Percentiles rank a stretch among this genome's conserved stretches.
Evolutionary conservation across 805 yeast species (phyloP).

Genomic region (Yarrowia hollandica): DNA sequence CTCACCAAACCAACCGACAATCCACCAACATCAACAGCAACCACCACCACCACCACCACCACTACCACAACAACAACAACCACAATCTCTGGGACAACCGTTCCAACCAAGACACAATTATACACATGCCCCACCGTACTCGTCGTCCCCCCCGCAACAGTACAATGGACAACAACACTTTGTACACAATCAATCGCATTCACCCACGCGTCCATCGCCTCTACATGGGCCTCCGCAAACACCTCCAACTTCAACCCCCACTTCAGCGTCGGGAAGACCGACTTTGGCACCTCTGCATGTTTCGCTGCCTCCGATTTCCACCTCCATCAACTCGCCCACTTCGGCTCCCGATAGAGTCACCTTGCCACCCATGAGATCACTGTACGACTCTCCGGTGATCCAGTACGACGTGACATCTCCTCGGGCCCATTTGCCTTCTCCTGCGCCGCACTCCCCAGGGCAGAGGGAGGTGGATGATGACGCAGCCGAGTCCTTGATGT

Average conservation of each 20-base stretch:
- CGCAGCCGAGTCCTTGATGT: constrained; percentile 5
- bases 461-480: constrained; percentile 6
- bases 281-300: constrained; percentile 4
- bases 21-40: too few relatives aligned
- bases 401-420: neutral
- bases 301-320: constrained; percentile 6
- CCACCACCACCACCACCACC: neutral
- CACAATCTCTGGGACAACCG: neutral
- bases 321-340: constrained; percentile 15
- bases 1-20: too few relatives aligned
- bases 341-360: constrained; percentile 13
- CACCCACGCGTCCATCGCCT: neutral
- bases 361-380: constrained; percentile 5
- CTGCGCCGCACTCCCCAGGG: neutral
- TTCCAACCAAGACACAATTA: constrained; percentile 3
- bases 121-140: neutral
- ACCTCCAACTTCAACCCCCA: neutral
- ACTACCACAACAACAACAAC: neutral
- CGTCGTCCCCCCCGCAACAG: neutral
- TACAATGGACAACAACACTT: too few relatives aligned
- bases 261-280: neutral
- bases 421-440: constrained; percentile 6
- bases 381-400: neutral
- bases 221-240: constrained; percentile 4
- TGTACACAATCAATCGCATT: constrained; percentile 4